Evolutionary conservation across 257 asterid species (phyloP), one percentile per base, ranked within the genome.

Genomic region (Ophiorrhiza pumila): DNA sequence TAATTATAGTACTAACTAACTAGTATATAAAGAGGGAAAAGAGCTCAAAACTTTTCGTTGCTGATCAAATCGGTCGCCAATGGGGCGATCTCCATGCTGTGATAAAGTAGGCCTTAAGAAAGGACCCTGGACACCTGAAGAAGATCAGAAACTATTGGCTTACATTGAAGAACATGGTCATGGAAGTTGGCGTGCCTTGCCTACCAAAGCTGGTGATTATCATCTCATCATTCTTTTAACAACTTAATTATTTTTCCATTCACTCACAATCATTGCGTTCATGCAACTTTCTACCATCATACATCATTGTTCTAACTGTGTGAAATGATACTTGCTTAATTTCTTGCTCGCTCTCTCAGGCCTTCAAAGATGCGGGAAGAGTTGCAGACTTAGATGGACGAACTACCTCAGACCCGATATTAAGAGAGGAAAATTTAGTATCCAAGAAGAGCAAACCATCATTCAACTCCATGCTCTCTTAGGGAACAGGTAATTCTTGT

Each of bases 101-200:
- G 98, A 90, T 58, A 92, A 90, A 77, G 68, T 86, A 13, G 98
- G 98, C 52, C 56, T 92, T 66, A 92, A 92, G 83, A 92, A 90
- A 77, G 98, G 98, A 42, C 98, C 98, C 1, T 92, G 98, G 98
- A 92, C 96, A 27, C 95, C 98, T 3, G 98, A 92, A 77, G 98
- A 92, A 79, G 98, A 92, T 71, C 89, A 88, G 76, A 92, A 92
- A 35, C 97, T 92, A 66, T 77, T 92, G 67, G 95, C 96, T 64
- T 89, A 89, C 72, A 87, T 92, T 4, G 91, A 92, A 74, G 95
- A 89, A 78, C 93, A 92, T 23, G 98, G 98, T 20, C 98, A 89
- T 68, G 98, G 98, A 10, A 89, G 98, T 86, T 92, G 98, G 98
- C 90, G 98, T 22, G 97, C 96, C 60, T 82, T 92, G 72, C 98